Base-by-base conservation (phyloP, 1,139 yeast species). In the Pichia sp. region DNA sequence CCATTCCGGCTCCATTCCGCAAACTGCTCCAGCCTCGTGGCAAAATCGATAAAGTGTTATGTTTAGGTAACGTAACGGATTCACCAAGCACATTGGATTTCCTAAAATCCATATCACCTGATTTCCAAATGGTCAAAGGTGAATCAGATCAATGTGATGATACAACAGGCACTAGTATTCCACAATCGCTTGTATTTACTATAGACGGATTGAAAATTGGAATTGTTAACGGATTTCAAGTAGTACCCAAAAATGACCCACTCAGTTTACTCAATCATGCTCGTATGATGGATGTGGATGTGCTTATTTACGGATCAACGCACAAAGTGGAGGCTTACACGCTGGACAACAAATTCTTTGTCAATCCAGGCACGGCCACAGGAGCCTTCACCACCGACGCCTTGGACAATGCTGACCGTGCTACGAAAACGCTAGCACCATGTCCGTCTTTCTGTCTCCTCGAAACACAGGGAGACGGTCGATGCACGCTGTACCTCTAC, bases 351-450 rank as follows among this genome's bases (percentile, higher is more conserved):
- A 87, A 86, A 64, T 87, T 89, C 62, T 91, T 91, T 56, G 73
- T 91, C 21, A 89, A 87, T 59, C 98, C 98, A 0, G 98, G 98
- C 0, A 83, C 95, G 57, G 95, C 94, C 33, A 88, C 97, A 0
- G 98, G 98, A 13, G 96, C 96, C 0, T 77, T 19, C 15, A 33
- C 97, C 1, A 23, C 40, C 35, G 26, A 47, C 14, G 68, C 63
- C 13, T 52, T 63, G 22, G 66, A 61, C 42, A 53, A 63, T n/a
- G n/a, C n/a, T n/a, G n/a, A n/a, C n/a, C n/a, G n/a, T n/a, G n/a
- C n/a, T n/a, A n/a, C n/a, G n/a, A n/a, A n/a, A n/a, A n/a, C n/a
- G n/a, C n/a, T n/a, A n/a, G n/a, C n/a, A 8, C 70, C 75, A 16
- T 71, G 80, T n/a, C 96, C 98, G 2, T 84, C 95, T 35, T 91